These are phyloP conservation scores for Hygrophila difformis DNA, from an alignment of 257 asterid species.

Conservation along the genomic window DNA sequence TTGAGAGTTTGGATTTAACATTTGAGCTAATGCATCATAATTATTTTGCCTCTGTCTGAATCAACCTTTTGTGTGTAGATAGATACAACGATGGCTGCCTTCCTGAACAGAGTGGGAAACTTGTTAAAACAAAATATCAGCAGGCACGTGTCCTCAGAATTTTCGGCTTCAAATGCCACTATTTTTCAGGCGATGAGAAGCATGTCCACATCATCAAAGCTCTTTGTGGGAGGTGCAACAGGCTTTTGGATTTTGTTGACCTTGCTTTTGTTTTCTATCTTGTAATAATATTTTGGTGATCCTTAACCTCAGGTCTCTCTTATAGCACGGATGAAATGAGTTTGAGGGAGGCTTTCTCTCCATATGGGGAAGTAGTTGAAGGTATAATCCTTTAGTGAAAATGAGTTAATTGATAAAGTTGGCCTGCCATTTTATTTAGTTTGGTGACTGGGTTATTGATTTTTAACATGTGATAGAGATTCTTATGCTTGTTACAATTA, in stretches of 20 bases:
- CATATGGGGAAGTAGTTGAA: conserved; percentile 66
- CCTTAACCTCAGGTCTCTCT: conserved; percentile 53
- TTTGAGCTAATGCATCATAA: too few species aligned
- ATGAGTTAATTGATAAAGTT: background rate
- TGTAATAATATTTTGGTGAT: conserved; percentile 2
- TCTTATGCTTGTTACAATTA: too few species aligned
- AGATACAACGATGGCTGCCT: conserved; percentile 74
- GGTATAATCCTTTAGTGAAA: conserved; percentile 30
- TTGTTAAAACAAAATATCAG: conserved; percentile 42
- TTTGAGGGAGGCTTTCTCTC: conserved; percentile 63
- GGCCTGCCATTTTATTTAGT: background rate
- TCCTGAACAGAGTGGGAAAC: conserved; percentile 55
- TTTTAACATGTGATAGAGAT: background rate
- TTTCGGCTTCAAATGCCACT: conserved; percentile 37
- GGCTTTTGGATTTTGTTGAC: conserved; percentile 3
- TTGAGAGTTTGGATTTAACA: background rate
- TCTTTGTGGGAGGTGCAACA: conserved; percentile 76
- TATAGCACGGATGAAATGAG: conserved; percentile 58
- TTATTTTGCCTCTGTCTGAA: background rate
- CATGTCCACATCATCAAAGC: conserved; percentile 65
- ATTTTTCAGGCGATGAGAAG: conserved; percentile 66
- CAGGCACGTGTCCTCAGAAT: conserved; percentile 33
- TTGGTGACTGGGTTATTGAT: conserved; percentile 1
- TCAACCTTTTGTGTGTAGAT: too few species aligned
- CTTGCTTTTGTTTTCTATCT: background rate